Base-by-base conservation (phyloP, 306 rosid species). In the Spatholobus suberectus region DNA sequence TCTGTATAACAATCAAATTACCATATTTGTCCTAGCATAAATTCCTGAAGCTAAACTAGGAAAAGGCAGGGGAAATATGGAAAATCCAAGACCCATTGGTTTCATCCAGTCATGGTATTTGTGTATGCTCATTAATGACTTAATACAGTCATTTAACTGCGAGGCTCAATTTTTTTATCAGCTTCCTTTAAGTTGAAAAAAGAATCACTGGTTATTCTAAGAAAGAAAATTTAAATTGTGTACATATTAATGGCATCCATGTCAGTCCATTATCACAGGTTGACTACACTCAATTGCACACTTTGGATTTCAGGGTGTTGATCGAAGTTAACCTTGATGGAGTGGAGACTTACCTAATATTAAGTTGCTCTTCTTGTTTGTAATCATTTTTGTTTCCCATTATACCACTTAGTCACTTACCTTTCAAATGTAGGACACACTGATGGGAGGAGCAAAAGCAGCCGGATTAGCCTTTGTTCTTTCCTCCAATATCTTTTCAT, bases 401-500 rank as follows among this genome's bases (percentile, higher is more conserved):
- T 43, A 70, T n/a, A 68, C 44, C 43, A 78, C 24, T 49, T 46
- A 44, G 49, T 21, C 13, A 27, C 29, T 62, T 13, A 61, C 35
- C 17, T 70, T 43, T 10, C 4, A 23, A 40, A 43, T 27, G 7
- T 49, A 26, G 61, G 61, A 62, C 32, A n/a, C n/a, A n/a, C n/a
- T n/a, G n/a, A n/a, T n/a, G n/a, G n/a, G n/a, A n/a, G n/a, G n/a
- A n/a, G n/a, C n/a, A n/a, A n/a, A n/a, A n/a, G n/a, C n/a, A n/a
- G n/a, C n/a, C n/a, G n/a, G 34, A 38, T 54, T n/a, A n/a, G 59
- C 5, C 78, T 8, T 51, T 5, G 12, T 2, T 10, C 10, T 72
- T 81, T 61, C 54, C 8, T 35, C 32, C 84, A 46, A 57, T 59
- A 20, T 70, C 65, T 61, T 78, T 51, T 21, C 62, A 27, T 40